Conservation (phyloP, 192 early-diverging fungal genomes). For the Cetraspora pellucida region DNA sequence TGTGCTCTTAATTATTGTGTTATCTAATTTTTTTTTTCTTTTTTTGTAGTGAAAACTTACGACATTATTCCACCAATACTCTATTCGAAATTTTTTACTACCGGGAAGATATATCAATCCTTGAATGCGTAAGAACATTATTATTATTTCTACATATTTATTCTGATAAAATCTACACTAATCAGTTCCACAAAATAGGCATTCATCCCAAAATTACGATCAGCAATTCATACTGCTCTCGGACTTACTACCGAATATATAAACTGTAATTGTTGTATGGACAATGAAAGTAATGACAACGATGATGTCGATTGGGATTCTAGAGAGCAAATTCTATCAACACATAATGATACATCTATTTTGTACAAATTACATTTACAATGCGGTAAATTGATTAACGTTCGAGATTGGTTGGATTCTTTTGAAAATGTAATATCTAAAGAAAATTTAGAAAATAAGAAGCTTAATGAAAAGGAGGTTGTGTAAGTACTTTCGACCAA, state of each 20-base stretch:
- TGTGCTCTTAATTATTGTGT: not conserved
- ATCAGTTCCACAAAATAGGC: conserved; percentile 45
- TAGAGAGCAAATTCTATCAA: conserved; percentile 53
- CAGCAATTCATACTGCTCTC: conserved; percentile 82
- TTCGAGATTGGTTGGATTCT: conserved; percentile 88
- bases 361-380: conserved; percentile 89
- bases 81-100: conserved; percentile 83
- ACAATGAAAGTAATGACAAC: conserved; percentile 31
- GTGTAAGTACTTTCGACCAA: conserved; percentile 47
- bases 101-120: conserved; percentile 62
- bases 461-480: conserved; percentile 55
- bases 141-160: not conserved
- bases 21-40: not conserved
- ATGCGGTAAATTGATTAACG: conserved; percentile 91
- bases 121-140: conserved; percentile 62
- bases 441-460: conserved; percentile 21
- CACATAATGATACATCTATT: conserved; percentile 84
- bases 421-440: conserved; percentile 75
- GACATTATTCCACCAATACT: conserved; percentile 62
- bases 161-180: not conserved
- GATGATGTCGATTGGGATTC: conserved; percentile 37
- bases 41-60: conserved; percentile 45
- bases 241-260: conserved; percentile 78
- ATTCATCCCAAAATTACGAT: conserved; percentile 83
- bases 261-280: conserved; percentile 75